Conservation (phyloP, 306 rosid species). For the Mimosa pudica region DNA sequence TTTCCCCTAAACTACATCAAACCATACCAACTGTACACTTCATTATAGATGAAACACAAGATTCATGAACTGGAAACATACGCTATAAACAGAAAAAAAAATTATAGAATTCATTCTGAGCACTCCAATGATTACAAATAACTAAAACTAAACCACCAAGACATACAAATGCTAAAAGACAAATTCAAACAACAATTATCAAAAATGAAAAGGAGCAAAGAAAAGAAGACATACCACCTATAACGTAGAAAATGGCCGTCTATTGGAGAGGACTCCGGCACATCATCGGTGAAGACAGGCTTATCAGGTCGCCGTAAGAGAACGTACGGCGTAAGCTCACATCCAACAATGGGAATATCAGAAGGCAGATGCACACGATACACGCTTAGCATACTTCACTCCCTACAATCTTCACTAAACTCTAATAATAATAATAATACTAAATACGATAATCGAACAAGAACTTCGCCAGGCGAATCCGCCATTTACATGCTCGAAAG, state of each 20-base stretch:
- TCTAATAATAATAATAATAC: constrained; percentile 28
- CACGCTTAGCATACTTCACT: constrained; percentile 99
- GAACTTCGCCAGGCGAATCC: constrained; percentile 73
- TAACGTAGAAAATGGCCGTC: constrained; percentile 87
- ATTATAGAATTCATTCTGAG: neutral
- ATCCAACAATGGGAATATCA: constrained; percentile 98
- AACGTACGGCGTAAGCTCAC: constrained; percentile 98
- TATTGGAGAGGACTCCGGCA: constrained; percentile 65
- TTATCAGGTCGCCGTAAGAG: constrained; percentile 88
- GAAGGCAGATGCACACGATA: constrained; percentile 96
- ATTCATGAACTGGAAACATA: neutral
- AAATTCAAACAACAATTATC: neutral
- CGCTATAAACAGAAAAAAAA: neutral
- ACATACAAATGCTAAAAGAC: neutral
- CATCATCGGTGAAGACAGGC: constrained; percentile 75
- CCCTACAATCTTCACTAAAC: constrained; percentile 50
- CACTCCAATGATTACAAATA: neutral
- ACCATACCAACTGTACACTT: neutral
- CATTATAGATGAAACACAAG: neutral
- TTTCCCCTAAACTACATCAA: neutral
- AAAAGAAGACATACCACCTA: constrained; percentile 74
- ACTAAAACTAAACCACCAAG: neutral
- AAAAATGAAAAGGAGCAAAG: neutral
- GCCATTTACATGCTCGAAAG: constrained; percentile 95
- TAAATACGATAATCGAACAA: constrained; percentile 45